phyloP scores from a whole-genome alignment of 139 green algal genomes.

The Chlorella ohadii region DNA sequence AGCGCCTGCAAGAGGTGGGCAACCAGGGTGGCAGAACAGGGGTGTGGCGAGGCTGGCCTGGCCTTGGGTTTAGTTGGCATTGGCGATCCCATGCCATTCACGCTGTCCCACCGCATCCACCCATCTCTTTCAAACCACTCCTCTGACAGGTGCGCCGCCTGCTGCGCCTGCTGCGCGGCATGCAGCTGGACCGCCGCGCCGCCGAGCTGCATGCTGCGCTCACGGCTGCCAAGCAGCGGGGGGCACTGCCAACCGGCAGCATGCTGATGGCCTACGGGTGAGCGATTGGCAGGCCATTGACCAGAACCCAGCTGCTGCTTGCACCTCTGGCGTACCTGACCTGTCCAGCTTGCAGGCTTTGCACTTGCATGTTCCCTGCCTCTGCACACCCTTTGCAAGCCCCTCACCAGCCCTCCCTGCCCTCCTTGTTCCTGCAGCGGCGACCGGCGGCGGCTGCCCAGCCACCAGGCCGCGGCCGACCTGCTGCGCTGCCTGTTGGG shows the following conservation, averaged over 20 bases:
- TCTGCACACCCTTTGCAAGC: too few relatives aligned
- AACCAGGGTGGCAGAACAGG: too few relatives aligned
- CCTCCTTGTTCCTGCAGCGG: background rate
- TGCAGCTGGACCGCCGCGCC: conserved; percentile 38
- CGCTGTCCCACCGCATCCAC: too few relatives aligned
- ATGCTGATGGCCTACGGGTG: conserved; percentile 30
- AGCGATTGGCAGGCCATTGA: background rate
- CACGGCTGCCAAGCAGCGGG: background rate
- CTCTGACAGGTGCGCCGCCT: conserved; percentile 38
- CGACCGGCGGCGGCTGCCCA: conserved; percentile 37
- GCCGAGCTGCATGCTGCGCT: conserved; percentile 29
- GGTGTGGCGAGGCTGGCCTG: background rate
- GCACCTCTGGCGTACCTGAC: too few relatives aligned
- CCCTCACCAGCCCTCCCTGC: too few relatives aligned
- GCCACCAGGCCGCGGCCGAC: conserved; percentile 11
- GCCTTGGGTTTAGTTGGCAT: background rate
- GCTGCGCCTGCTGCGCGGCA: conserved; percentile 39
- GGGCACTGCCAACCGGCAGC: conserved; percentile 15
- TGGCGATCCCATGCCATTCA: too few relatives aligned
- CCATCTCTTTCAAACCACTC: background rate
- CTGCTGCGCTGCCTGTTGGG: conserved; percentile 47
- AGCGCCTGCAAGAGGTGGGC: conserved; percentile 54
- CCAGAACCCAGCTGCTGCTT: too few relatives aligned
- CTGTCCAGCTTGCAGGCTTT: too few relatives aligned
- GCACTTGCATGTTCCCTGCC: too few relatives aligned